Evolutionary conservation across 805 yeast species (phyloP).

Genomic region (Saturnispora mendoncae): DNA sequence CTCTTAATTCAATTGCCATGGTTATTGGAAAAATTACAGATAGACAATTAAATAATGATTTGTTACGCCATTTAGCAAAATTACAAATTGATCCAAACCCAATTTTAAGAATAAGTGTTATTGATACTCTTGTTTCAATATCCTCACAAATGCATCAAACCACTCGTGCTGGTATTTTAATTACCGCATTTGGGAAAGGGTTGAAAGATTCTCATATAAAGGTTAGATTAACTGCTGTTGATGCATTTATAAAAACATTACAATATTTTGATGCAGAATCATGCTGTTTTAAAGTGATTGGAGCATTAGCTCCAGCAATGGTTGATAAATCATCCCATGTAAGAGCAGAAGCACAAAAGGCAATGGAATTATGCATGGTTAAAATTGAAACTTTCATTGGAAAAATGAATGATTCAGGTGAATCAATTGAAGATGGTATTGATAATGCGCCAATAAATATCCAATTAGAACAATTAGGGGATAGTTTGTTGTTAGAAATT

Average conservation of each 20-base stretch:
- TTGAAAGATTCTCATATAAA: conserved; percentile 71
- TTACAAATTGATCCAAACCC: conserved; percentile 71
- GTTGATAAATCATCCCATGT: conserved; percentile 67
- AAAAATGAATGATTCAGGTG: conserved; percentile 6
- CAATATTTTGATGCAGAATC: conserved; percentile 65
- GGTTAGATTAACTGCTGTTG: conserved; percentile 65
- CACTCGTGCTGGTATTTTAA: conserved; percentile 63
- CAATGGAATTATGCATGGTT: conserved; percentile 53
- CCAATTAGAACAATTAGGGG: background rate
- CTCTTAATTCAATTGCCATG: conserved; percentile 52
- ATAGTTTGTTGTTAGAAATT: conserved; percentile 2
- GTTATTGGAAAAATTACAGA: conserved; percentile 60
- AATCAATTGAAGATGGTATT: background rate
- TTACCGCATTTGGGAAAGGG: conserved; percentile 81
- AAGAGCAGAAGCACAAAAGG: conserved; percentile 58
- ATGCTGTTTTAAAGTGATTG: conserved; percentile 70
- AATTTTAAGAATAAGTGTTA: conserved; percentile 69
- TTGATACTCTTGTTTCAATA: conserved; percentile 58
- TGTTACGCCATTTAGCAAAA: conserved; percentile 71
- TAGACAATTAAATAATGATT: conserved; percentile 79
- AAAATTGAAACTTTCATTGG: conserved; percentile 40
- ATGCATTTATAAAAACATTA: conserved; percentile 58
- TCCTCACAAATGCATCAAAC: conserved; percentile 46
- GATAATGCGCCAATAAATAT: background rate
- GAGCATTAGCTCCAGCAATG: conserved; percentile 76